Conservation (phyloP, 83 land plant species). For the Picea abies region DNA sequence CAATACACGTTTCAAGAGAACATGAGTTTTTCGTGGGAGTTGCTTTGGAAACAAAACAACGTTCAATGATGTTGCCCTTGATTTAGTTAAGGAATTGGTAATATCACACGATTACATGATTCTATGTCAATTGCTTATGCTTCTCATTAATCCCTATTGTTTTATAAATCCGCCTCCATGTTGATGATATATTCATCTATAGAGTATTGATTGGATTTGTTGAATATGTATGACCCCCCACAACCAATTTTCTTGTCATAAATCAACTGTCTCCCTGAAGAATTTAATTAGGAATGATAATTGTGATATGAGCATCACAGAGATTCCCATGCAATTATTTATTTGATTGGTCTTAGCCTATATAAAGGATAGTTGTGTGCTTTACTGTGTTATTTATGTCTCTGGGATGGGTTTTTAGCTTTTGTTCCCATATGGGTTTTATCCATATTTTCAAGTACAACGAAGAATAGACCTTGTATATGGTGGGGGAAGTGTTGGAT, state of each 20-base stretch:
- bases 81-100: conserved; percentile 64
- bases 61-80: conserved; percentile 57
- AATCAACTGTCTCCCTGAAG: too few relatives aligned
- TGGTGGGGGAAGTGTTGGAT: conserved; percentile 75
- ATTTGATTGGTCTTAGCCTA: too few relatives aligned
- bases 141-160: not conserved
- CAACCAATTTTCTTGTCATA: too few relatives aligned
- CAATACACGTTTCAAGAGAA: conserved; percentile 41
- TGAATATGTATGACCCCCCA: too few relatives aligned
- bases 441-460: conserved; percentile 34
- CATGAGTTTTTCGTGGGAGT: conserved; percentile 68
- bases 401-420: too few relatives aligned
- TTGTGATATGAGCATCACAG: not conserved
- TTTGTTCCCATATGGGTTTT: conserved; percentile 1
- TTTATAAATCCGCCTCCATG: not conserved
- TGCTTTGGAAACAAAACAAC: conserved; percentile 46
- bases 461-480: conserved; percentile 61
- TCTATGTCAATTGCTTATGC: not conserved
- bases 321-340: not conserved
- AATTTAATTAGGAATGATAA: not conserved
- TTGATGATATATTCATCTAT: not conserved
- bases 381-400: too few relatives aligned
- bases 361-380: too few relatives aligned
- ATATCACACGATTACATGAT: not conserved
- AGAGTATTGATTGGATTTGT: not conserved